Evolutionary conservation across 23 red algal genomes (phyloP).

Genomic region (Agarophyton chilense): DNA sequence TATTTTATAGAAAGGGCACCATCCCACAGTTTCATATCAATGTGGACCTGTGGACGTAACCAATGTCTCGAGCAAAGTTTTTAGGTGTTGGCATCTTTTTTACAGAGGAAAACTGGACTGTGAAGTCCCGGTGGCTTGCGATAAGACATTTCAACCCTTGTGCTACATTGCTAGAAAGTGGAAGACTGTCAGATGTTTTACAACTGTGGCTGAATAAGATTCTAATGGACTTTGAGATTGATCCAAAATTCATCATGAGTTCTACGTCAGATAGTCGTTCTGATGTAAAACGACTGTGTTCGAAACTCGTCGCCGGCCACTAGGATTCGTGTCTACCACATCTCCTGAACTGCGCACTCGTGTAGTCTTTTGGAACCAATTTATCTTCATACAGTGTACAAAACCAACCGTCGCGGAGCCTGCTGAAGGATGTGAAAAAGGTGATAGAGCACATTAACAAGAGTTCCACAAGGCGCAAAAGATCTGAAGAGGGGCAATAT

Average conservation of each 20-base stretch:
- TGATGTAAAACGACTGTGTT: slow-evolving; percentile 43
- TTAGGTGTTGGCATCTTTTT: neutral
- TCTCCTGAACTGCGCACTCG: neutral
- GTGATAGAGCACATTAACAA: slow-evolving; percentile 29
- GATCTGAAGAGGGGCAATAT: slow-evolving; percentile 3
- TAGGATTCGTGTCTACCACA: slow-evolving; percentile 15
- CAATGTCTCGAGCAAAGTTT: neutral
- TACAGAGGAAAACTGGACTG: neutral
- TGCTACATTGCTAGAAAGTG: neutral
- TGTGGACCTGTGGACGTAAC: neutral
- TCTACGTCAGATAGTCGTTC: slow-evolving; percentile 4
- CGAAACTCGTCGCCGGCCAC: neutral
- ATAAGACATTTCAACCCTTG: neutral
- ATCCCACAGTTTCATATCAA: too few relatives aligned
- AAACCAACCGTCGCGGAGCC: neutral
- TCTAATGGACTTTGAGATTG: neutral
- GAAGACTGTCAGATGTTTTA: neutral
- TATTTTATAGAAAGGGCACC: too few relatives aligned
- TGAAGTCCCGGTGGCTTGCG: neutral
- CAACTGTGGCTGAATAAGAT: neutral
- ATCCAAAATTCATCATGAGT: neutral
- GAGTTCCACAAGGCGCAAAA: neutral
- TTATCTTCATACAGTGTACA: neutral
- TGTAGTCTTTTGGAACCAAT: slow-evolving; percentile 17
- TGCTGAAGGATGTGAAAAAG: neutral